A percentile compares a stretch with the other conserved stretches of the same genome.
phyloP scores from a whole-genome alignment of 495 filamentous ascomycete species.

The Cercophora samala region DNA sequence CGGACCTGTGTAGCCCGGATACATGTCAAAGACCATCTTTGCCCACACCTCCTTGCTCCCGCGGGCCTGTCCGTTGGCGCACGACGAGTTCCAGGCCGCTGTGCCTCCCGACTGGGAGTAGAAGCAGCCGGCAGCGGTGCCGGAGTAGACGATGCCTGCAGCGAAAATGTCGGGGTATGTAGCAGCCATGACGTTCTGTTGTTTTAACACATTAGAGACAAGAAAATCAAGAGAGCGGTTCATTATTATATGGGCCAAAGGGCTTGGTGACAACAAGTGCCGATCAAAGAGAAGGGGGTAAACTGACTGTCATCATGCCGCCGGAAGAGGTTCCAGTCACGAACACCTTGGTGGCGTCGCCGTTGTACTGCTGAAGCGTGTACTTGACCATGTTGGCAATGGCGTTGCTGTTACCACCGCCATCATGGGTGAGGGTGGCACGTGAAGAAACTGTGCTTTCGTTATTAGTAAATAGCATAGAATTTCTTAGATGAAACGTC shows the following conservation, averaged over 20 bases:
- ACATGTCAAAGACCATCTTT: conserved; percentile 40
- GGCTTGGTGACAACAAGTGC: no score
- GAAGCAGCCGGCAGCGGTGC: conserved; percentile 40
- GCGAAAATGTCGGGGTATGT: conserved; percentile 44
- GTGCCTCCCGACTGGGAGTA: conserved; percentile 30
- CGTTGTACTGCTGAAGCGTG: conserved; percentile 47
- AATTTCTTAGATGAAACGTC: no score
- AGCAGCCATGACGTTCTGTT: conserved; percentile 35
- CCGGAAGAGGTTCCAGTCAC: conserved; percentile 53
- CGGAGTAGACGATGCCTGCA: conserved; percentile 40
- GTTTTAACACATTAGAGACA: no score
- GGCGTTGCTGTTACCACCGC: conserved; percentile 55
- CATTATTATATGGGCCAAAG: no score
- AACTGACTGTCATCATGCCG: conserved; percentile 47
- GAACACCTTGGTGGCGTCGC: conserved; percentile 48
- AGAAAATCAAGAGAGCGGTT: no score
- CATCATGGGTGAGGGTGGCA: conserved; percentile 50
- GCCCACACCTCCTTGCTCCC: conserved; percentile 42
- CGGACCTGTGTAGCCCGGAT: conserved; percentile 43
- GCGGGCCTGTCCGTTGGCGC: conserved; percentile 35
- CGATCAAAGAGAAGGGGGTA: no score
- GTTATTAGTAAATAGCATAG: neutral
- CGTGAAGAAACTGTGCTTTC: conserved; percentile 21
- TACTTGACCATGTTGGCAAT: conserved; percentile 60
- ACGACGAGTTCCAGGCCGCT: conserved; percentile 37